phyloP scores from a whole-genome alignment of 1,139 yeast genomes.

The Hemisphaericaspora lyxosophila region DNA sequence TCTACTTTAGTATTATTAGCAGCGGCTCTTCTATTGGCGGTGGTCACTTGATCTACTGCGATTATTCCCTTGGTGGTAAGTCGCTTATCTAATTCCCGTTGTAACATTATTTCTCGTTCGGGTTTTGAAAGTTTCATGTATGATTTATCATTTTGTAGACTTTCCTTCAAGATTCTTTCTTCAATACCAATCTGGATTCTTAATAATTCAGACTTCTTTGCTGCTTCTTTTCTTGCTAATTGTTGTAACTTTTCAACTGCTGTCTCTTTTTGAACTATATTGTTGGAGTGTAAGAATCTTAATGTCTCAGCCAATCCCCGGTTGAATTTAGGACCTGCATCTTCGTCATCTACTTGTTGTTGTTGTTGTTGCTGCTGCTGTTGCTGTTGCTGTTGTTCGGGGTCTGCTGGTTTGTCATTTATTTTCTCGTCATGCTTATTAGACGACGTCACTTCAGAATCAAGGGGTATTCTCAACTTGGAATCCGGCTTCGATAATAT shows the following conservation, averaged over 20 bases:
- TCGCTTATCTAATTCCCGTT: constrained; percentile 30
- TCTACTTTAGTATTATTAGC: background rate
- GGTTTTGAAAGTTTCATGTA: constrained; percentile 31
- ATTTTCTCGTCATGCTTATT: constrained; percentile 2
- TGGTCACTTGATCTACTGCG: background rate
- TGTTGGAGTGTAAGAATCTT: constrained; percentile 48
- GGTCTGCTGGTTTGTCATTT: too few species aligned
- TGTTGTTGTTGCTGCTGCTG: too few species aligned
- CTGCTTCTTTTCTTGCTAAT: constrained; percentile 26
- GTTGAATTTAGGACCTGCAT: constrained; percentile 24
- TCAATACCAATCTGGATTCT: constrained; percentile 37
- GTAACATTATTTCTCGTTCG: constrained; percentile 30
- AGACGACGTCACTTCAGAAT: background rate
- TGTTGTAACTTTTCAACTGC: constrained; percentile 14
- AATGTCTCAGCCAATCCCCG: constrained; percentile 62
- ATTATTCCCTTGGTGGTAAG: constrained; percentile 29
- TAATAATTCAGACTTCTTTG: constrained; percentile 33
- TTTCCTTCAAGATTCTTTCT: constrained; percentile 40
- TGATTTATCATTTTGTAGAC: constrained; percentile 32
- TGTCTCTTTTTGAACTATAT: constrained; percentile 26
- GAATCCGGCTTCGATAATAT: constrained; percentile 3
- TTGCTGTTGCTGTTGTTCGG: too few species aligned
- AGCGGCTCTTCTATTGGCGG: background rate
- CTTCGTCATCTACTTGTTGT: constrained; percentile 7
- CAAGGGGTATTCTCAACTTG: constrained; percentile 10